These are phyloP conservation scores for Xylariaceae sp. DNA, from an alignment of 2,329 filamentous ascomycete genomes.

Conservation along the genomic window DNA sequence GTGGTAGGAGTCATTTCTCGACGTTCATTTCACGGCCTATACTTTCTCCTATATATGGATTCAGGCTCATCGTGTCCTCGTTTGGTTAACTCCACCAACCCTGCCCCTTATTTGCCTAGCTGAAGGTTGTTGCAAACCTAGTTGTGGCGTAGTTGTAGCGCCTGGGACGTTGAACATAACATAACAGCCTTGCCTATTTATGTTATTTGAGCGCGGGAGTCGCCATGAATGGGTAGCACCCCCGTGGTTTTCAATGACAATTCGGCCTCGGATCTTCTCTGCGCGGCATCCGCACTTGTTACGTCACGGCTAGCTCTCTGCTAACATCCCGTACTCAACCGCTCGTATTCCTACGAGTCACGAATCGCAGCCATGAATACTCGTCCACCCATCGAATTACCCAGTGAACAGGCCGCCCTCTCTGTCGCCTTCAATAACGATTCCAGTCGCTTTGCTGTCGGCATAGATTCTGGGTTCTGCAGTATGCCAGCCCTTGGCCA, in stretches of 20 bases:
- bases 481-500: conserved; percentile 48
- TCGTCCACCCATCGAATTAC: conserved; percentile 75
- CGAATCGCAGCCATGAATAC: conserved; percentile 69
- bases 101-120: conserved; percentile 15
- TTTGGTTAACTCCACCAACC: neutral
- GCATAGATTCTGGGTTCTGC: conserved; percentile 79
- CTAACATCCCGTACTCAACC: conserved; percentile 7
- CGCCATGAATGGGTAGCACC: conserved; percentile 10
- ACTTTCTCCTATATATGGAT: conserved; percentile 3
- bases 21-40: neutral
- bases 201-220: conserved; percentile 2
- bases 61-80: neutral
- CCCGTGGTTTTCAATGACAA: conserved; percentile 15
- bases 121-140: conserved; percentile 5
- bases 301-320: conserved; percentile 15
- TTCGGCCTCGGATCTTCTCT: conserved; percentile 22
- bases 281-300: conserved; percentile 24
- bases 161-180: neutral
- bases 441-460: conserved; percentile 79
- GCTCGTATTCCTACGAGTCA: conserved; percentile 4
- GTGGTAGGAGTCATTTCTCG: conserved; percentile 1
- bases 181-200: neutral
- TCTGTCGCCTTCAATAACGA: conserved; percentile 84
- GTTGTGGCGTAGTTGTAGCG: neutral
- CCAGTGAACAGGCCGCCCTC: conserved; percentile 68